Conservation (phyloP, 768 basidiomycete species). For the Atractiella rhizophila region DNA sequence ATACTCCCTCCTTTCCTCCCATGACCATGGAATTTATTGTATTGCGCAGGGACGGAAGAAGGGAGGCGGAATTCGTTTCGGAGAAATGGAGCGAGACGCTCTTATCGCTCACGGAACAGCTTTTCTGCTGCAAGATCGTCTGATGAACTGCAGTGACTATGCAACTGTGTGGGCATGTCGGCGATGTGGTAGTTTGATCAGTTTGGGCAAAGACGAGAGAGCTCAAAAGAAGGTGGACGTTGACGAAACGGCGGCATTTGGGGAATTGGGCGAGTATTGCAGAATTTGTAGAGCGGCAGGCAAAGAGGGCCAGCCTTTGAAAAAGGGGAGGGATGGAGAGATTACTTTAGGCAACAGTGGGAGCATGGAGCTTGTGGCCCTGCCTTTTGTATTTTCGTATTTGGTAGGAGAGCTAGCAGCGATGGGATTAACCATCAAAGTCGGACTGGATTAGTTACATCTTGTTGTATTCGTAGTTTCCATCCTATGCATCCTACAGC, state of each 20-base stretch:
- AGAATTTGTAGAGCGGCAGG: slow-evolving; percentile 60
- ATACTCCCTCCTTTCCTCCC: not conserved
- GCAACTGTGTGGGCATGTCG: slow-evolving; percentile 98
- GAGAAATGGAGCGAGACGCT: slow-evolving; percentile 99
- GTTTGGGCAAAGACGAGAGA: slow-evolving; percentile 80
- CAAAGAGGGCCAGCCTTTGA: slow-evolving; percentile 36
- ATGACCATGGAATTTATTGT: not conserved
- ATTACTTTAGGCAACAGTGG: slow-evolving; percentile 43
- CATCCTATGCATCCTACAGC: too few species aligned
- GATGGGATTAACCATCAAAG: slow-evolving; percentile 81
- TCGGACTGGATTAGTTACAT: slow-evolving; percentile 27
- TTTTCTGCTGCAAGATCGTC: slow-evolving; percentile 85
- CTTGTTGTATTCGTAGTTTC: too few species aligned
- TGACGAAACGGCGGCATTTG: slow-evolving; percentile 35
- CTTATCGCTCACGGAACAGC: slow-evolving; percentile 95
- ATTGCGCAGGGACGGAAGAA: slow-evolving; percentile 70
- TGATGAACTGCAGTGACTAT: slow-evolving; percentile 99
- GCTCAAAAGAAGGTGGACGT: slow-evolving; percentile 27
- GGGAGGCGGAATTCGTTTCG: slow-evolving; percentile 94
- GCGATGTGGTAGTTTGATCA: slow-evolving; percentile 81
- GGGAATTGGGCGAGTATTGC: slow-evolving; percentile 71
- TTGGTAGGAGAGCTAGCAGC: slow-evolving; percentile 89
- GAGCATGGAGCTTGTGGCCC: slow-evolving; percentile 76
- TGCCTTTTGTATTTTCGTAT: slow-evolving; percentile 85
- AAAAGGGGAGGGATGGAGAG: slow-evolving; percentile 34